phyloP scores from a whole-genome alignment of 148 eudicot species.

The Vaccinium corymbosum region DNA sequence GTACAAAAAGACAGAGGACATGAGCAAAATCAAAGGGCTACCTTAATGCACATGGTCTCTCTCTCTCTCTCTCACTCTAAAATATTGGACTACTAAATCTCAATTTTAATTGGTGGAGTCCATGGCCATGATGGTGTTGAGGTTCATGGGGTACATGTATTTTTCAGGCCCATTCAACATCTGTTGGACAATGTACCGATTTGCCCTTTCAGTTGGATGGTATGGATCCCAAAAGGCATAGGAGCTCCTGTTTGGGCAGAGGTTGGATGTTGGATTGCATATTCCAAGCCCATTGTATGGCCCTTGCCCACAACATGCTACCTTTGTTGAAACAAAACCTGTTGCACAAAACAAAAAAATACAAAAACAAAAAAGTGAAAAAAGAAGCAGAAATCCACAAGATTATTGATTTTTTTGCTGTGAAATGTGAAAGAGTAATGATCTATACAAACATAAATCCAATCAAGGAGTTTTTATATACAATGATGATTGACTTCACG shows the following conservation, averaged over 20 bases:
- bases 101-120: constrained; percentile 26
- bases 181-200: constrained; percentile 47
- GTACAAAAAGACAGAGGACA: not conserved
- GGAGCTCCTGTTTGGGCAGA: constrained; percentile 44
- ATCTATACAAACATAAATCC: no score
- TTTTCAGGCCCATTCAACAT: constrained; percentile 46
- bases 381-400: not conserved
- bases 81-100: not conserved
- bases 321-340: constrained; percentile 61
- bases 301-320: constrained; percentile 88
- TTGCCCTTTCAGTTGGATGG: constrained; percentile 73
- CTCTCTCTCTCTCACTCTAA: not conserved
- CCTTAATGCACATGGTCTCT: not conserved
- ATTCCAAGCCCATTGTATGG: constrained; percentile 71
- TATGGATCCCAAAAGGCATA: constrained; percentile 77
- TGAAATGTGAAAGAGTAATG: not conserved
- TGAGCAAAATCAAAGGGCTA: not conserved
- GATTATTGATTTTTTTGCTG: not conserved
- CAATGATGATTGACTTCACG: no score
- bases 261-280: constrained; percentile 51
- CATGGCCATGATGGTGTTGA: constrained; percentile 60
- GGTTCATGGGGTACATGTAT: constrained; percentile 76
- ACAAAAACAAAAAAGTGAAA: not conserved
- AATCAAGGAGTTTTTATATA: no score
- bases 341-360: not conserved